A percentile compares a stretch with the other conserved stretches of the same genome.
Conservation (phyloP, 1,139 yeast genomes). For the Blastobotrys arbuscula region DNA sequence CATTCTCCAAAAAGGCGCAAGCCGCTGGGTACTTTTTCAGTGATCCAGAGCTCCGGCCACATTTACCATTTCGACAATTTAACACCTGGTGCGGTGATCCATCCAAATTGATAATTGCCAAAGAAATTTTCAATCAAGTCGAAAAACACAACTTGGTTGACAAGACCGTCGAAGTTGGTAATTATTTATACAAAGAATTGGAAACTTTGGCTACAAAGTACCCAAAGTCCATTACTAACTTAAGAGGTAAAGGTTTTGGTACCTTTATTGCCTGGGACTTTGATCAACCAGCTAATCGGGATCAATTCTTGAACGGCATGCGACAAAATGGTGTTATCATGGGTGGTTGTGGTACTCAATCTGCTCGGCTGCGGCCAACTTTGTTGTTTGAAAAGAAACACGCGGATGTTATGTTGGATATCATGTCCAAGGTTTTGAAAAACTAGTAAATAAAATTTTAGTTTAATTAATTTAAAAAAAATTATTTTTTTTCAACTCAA, state of each 20-base stretch:
- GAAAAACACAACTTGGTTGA: conserved; percentile 53
- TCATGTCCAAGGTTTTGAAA: conserved; percentile 28
- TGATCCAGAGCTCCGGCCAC: conserved; percentile 64
- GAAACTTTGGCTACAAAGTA: conserved; percentile 46
- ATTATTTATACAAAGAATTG: conserved; percentile 52
- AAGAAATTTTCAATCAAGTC: conserved; percentile 61
- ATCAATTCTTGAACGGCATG: conserved; percentile 51
- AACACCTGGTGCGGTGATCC: conserved; percentile 94
- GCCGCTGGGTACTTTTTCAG: conserved; percentile 80
- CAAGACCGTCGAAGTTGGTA: conserved; percentile 56
- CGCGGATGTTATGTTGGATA: conserved; percentile 54
- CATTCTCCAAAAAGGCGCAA: conserved; percentile 81
- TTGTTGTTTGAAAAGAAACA: conserved; percentile 70
- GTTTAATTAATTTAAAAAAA: background rate
- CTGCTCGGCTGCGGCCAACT: conserved; percentile 74
- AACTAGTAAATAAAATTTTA: background rate
- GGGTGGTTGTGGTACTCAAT: conserved; percentile 74
- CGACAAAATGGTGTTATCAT: conserved; percentile 62
- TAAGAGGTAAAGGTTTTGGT: conserved; percentile 80
- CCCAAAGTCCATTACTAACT: conserved; percentile 47
- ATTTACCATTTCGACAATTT: conserved; percentile 73
- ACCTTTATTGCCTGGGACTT: conserved; percentile 78
- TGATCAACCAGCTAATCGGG: conserved; percentile 49
- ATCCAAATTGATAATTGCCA: conserved; percentile 66
- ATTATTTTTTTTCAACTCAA: background rate